Conservation (phyloP, 1,139 yeast species). For the Geotrichum citri-aurantii region DNA sequence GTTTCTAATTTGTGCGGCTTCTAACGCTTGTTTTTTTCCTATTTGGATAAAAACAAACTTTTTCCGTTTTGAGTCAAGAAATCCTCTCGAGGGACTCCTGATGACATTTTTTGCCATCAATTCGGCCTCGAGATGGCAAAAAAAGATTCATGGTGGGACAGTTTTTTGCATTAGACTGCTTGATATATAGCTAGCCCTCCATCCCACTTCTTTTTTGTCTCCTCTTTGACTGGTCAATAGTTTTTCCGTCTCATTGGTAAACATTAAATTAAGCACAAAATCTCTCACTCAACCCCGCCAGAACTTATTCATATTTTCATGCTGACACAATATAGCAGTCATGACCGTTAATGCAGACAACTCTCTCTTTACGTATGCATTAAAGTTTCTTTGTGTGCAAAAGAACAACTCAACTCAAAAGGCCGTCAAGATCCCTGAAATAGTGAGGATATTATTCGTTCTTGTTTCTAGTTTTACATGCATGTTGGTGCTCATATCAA, state of each 20-base stretch:
- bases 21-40: neutral
- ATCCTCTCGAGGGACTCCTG: neutral
- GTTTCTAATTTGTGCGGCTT: neutral
- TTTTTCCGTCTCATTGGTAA: neutral
- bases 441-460: conserved; percentile 23
- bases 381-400: neutral
- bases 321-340: neutral
- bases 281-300: neutral
- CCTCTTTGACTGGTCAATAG: neutral
- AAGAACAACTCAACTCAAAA: neutral
- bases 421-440: conserved; percentile 12
- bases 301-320: neutral
- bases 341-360: neutral
- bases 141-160: neutral
- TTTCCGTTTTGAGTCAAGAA: neutral
- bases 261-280: neutral
- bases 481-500: conserved; percentile 46
- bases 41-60: neutral
- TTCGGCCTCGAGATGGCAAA: neutral
- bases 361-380: neutral
- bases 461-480: conserved; percentile 45
- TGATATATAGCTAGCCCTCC: neutral
- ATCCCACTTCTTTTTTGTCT: neutral
- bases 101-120: neutral
- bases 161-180: neutral